A percentile compares a stretch with the other conserved stretches of the same genome.
These are phyloP conservation scores for Colletotrichum sp. DNA, from an alignment of 2,329 filamentous ascomycete genomes.

Conservation along the genomic window DNA sequence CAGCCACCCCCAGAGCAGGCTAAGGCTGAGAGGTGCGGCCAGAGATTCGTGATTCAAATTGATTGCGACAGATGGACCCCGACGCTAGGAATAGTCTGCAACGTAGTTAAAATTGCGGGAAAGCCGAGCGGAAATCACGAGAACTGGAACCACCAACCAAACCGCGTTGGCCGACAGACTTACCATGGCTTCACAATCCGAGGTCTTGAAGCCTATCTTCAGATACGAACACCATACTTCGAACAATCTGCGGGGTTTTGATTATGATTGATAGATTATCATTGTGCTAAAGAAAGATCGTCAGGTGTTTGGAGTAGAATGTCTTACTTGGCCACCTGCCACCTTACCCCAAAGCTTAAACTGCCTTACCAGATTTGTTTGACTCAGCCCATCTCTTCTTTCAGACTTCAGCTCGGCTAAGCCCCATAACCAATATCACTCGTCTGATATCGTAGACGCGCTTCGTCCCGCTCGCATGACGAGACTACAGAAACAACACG, in stretches of 20 bases:
- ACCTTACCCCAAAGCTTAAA: background rate
- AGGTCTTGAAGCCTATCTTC: background rate
- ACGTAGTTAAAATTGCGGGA: background rate
- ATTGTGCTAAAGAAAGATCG: background rate
- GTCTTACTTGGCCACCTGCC: background rate
- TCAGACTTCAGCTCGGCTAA: background rate
- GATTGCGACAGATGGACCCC: constrained; percentile 1
- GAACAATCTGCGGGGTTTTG: background rate
- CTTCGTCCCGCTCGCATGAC: background rate
- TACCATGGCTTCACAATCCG: background rate
- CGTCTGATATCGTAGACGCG: background rate
- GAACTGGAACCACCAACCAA: background rate
- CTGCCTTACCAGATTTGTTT: background rate
- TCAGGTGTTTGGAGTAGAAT: background rate
- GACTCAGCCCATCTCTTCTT: background rate
- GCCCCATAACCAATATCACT: background rate
- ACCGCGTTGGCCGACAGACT: background rate
- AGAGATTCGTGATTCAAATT: constrained; percentile 1
- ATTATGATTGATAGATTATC: background rate
- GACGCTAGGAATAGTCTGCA: background rate
- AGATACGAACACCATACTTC: background rate
- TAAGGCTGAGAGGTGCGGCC: background rate
- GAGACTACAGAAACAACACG: background rate
- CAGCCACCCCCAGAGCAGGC: background rate
- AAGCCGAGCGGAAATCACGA: background rate